A percentile compares a stretch with the other conserved stretches of the same genome.
These are phyloP conservation scores for Melocanna baccifera DNA, from an alignment of 176 grass and related monocot species.

Conservation along the genomic window DNA sequence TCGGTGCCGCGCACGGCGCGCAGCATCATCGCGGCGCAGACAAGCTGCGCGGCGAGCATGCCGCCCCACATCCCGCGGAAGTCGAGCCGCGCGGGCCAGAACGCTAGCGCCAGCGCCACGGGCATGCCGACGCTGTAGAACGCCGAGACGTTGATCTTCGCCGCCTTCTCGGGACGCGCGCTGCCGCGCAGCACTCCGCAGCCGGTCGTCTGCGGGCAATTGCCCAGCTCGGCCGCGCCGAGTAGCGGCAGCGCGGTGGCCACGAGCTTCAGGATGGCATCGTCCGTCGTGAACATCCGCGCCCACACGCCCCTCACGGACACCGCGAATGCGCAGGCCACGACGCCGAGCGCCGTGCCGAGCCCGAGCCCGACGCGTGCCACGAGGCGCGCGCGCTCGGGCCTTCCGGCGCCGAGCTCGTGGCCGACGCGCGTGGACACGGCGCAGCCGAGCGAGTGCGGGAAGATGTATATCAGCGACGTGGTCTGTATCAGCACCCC, in stretches of 20 bases:
- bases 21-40: conserved; percentile 74
- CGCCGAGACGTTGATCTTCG: conserved; percentile 69
- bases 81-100: conserved; percentile 49
- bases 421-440: conserved; percentile 79
- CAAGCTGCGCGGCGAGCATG: conserved; percentile 81
- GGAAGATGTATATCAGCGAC: conserved; percentile 90
- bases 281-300: conserved; percentile 62
- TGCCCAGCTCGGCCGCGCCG: conserved; percentile 67
- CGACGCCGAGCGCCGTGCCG: conserved; percentile 54
- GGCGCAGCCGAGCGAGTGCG: conserved; percentile 78
- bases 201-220: conserved; percentile 81
- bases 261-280: conserved; percentile 45
- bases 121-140: conserved; percentile 90
- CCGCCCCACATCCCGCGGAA: conserved; percentile 84
- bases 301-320: conserved; percentile 60
- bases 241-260: conserved; percentile 61
- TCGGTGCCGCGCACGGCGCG: conserved; percentile 51
- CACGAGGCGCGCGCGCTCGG: conserved; percentile 62
- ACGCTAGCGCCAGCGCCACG: conserved; percentile 57
- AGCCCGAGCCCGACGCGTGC: conserved; percentile 53
- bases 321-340: conserved; percentile 64
- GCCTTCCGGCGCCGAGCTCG: conserved; percentile 68
- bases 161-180: conserved; percentile 58
- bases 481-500: conserved; percentile 90
- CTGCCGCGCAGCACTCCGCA: conserved; percentile 88